Percentiles rank a stretch among this genome's conserved stretches.
Conservation (phyloP, 495 filamentous ascomycete genomes). For the Bathelium albidoporum region DNA sequence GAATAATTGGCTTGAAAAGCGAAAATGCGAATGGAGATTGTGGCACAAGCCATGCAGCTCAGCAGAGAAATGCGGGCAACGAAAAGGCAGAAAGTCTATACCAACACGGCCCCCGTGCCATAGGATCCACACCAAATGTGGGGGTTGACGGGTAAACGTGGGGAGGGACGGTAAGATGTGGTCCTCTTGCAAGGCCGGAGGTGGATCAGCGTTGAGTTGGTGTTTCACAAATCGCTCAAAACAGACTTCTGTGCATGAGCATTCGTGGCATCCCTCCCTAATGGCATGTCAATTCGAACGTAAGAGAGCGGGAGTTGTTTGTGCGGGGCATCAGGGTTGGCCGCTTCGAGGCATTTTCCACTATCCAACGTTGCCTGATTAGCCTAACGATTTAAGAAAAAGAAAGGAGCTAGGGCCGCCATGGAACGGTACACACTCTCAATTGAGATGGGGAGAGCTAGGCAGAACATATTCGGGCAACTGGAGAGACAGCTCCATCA, state of each 20-base stretch:
- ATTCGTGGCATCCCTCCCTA: background rate
- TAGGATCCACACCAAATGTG: background rate
- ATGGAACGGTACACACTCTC: background rate
- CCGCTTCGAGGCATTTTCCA: background rate
- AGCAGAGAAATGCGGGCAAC: background rate
- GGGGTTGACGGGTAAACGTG: background rate
- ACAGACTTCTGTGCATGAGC: background rate
- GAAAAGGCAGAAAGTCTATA: background rate
- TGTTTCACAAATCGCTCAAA: constrained; percentile 3
- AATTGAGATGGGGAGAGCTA: background rate
- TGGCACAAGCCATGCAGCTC: background rate
- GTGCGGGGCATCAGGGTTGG: background rate
- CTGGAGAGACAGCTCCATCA: background rate
- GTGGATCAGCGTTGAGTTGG: background rate
- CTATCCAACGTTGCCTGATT: background rate
- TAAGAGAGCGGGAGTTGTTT: background rate
- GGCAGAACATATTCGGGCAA: background rate
- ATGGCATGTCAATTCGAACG: background rate
- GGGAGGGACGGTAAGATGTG: background rate
- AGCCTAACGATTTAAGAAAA: background rate
- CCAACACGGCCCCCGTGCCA: background rate
- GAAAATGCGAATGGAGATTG: background rate
- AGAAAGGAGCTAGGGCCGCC: background rate
- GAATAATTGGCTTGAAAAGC: background rate
- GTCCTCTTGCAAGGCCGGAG: background rate